A percentile compares a stretch with the other conserved stretches of the same genome.
These are phyloP conservation scores for Streptanthus diversifolius DNA, from an alignment of 345 rosid genomes.

Conservation along the genomic window DNA sequence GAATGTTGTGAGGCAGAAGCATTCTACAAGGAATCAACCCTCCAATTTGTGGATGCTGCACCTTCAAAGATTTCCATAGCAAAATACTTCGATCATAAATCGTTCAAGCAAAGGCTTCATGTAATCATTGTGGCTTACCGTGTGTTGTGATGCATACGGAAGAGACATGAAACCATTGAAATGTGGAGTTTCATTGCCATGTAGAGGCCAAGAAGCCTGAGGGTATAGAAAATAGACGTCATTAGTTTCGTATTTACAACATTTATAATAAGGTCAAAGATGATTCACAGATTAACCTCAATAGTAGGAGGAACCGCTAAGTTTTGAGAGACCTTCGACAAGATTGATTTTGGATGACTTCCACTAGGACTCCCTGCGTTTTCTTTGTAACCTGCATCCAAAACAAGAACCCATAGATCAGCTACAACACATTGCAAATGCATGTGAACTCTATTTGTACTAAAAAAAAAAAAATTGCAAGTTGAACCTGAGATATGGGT, in stretches of 20 bases:
- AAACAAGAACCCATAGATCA: conserved; percentile 1
- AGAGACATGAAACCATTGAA: conserved; percentile 38
- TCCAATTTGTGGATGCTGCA: conserved; percentile 41
- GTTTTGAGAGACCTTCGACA: conserved; percentile 46
- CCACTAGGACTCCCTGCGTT: conserved; percentile 33
- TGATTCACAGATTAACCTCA: conserved; percentile 26
- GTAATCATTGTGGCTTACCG: conserved; percentile 30
- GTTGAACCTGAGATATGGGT: conserved; percentile 23
- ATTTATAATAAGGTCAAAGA: background rate
- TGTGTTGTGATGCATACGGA: conserved; percentile 42
- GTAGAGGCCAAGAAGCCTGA: conserved; percentile 46
- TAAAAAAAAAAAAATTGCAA: background rate
- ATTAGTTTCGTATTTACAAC: background rate
- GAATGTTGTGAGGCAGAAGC: conserved; percentile 54
- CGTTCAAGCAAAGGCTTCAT: background rate
- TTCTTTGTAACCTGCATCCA: conserved; percentile 43
- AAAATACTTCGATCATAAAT: background rate
- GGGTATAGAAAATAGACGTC: background rate
- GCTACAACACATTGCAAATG: background rate
- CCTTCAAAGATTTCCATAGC: conserved; percentile 25
- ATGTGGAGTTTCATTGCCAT: conserved; percentile 40
- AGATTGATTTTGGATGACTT: conserved; percentile 34
- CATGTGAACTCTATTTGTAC: background rate
- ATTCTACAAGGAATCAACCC: conserved; percentile 49
- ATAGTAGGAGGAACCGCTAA: conserved; percentile 34